A percentile compares a stretch with the other conserved stretches of the same genome.
Conservation (phyloP, 2,329 filamentous ascomycete species). For the Cadophora malorum region DNA sequence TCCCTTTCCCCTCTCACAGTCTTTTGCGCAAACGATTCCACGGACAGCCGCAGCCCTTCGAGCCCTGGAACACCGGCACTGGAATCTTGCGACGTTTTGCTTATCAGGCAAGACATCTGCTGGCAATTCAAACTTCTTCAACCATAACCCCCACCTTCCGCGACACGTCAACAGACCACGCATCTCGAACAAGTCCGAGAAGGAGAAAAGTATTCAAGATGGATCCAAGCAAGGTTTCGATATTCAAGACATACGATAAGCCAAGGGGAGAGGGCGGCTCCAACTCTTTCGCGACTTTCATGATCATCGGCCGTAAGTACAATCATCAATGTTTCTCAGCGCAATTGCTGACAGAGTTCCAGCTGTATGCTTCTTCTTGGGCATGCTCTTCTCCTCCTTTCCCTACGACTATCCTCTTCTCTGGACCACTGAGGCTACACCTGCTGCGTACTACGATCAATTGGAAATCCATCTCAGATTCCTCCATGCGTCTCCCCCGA, state of each 20-base stretch:
- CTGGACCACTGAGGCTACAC: slow-evolving; percentile 72
- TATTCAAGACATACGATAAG: slow-evolving; percentile 46
- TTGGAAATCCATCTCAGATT: slow-evolving; percentile 91
- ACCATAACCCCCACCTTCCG: slow-evolving; percentile 4
- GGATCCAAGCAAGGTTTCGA: slow-evolving; percentile 43
- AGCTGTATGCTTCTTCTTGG: slow-evolving; percentile 97
- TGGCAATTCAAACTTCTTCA: neutral
- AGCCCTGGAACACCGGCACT: neutral
- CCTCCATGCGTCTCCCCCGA: slow-evolving; percentile 86
- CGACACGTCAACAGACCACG: slow-evolving; percentile 4
- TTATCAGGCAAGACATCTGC: neutral
- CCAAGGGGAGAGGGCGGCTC: slow-evolving; percentile 50
- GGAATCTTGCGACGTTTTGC: neutral
- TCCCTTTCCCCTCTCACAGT: neutral
- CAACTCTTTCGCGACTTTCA: slow-evolving; percentile 89
- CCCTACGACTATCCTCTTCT: slow-evolving; percentile 94
- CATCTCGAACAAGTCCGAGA: slow-evolving; percentile 4
- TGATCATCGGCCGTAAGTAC: slow-evolving; percentile 89
- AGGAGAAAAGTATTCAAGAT: slow-evolving; percentile 29
- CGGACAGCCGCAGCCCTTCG: neutral
- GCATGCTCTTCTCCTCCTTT: slow-evolving; percentile 94
- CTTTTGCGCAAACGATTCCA: neutral
- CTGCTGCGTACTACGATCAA: slow-evolving; percentile 76
- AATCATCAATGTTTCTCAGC: neutral
- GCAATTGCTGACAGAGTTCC: slow-evolving; percentile 30